Conservation (phyloP, 225 moss, liverwort and hornwort species). For the Bryum argenteum region DNA sequence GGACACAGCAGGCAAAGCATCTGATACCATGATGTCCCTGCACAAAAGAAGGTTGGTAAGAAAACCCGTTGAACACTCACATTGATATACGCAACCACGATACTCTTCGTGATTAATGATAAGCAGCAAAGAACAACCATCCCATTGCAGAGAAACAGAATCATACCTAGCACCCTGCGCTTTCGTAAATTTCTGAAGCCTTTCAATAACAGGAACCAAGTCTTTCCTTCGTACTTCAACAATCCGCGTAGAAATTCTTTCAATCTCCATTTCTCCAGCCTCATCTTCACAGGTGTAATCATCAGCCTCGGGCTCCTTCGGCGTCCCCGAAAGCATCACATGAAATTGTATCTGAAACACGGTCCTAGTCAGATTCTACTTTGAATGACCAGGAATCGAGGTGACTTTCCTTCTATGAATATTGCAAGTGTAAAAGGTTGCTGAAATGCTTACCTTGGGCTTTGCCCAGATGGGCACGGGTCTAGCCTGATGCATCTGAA, state of each 20-base stretch:
- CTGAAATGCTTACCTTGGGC: conserved; percentile 58
- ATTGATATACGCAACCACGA: too few species aligned
- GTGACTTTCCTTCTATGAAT: too few species aligned
- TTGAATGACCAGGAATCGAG: neutral
- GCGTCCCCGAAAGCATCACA: conserved; percentile 56
- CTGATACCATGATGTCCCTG: conserved; percentile 71
- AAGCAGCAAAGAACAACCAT: too few species aligned
- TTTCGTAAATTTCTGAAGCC: conserved; percentile 79
- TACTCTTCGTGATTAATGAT: too few species aligned
- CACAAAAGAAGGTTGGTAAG: neutral
- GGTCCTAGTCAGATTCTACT: neutral
- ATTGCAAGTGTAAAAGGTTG: too few species aligned
- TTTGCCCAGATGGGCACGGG: conserved; percentile 94
- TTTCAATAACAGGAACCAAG: conserved; percentile 90
- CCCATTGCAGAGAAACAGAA: neutral
- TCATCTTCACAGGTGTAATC: conserved; percentile 40
- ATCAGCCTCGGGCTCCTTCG: conserved; percentile 51
- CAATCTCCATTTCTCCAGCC: conserved; percentile 83
- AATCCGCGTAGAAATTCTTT: conserved; percentile 74
- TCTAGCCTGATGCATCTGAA: conserved; percentile 97
- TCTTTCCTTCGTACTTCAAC: conserved; percentile 95
- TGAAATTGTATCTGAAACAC: conserved; percentile 82
- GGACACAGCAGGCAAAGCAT: conserved; percentile 61
- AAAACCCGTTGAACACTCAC: neutral
- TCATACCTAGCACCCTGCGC: conserved; percentile 81